Evolutionary conservation across 1,139 yeast species (phyloP), one percentile per base, ranked within the genome.

Genomic region (Candida smagusa): DNA sequence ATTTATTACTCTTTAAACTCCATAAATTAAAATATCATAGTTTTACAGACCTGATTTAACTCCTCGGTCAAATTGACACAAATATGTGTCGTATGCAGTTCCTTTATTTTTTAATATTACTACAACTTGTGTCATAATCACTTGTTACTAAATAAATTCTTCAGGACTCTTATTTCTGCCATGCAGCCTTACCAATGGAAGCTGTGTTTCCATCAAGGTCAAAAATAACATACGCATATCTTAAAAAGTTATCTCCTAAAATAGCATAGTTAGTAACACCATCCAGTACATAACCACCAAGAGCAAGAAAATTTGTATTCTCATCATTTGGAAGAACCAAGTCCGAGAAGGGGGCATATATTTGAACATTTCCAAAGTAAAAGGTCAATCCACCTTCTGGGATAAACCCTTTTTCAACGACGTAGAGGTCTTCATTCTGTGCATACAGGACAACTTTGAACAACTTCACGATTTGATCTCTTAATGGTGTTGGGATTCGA

Each of bases 311-410:
- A 5, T 16, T 16, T 16, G 19, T 16, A 16, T 16, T 16, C 5
- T 16, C 19, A 25, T 40, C 41, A 28, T 34, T 23, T 9, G 36
- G 29, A 12, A 29, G 36, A 4, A 25, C 11, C 48, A 74, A 68
- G 42, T 69, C 61, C 16, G 60, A 52, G 30, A 75, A 50, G 12
- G 82, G 72, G 7, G 73, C 73, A 6, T 56, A 49, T 41, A 80
- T 68, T 23, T 59, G 52, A 9, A 60, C 54, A 9, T 30, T 23
- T 19, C 79, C 78, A 56, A 81, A 79, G 45, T 71, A 65, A 45
- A 75, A 61, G 12, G 12, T 36, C 67, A 41, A 25, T 50, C 47
- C 22, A 30, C 39, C 26, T 46, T 35, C 32, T 40, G 45, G 38
- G 28, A 42, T 13, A 40, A 41, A 24, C 25, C 42, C 32, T 41